These are phyloP conservation scores for Amauroascus niger DNA, from an alignment of 2,329 filamentous ascomycete species.

Conservation along the genomic window DNA sequence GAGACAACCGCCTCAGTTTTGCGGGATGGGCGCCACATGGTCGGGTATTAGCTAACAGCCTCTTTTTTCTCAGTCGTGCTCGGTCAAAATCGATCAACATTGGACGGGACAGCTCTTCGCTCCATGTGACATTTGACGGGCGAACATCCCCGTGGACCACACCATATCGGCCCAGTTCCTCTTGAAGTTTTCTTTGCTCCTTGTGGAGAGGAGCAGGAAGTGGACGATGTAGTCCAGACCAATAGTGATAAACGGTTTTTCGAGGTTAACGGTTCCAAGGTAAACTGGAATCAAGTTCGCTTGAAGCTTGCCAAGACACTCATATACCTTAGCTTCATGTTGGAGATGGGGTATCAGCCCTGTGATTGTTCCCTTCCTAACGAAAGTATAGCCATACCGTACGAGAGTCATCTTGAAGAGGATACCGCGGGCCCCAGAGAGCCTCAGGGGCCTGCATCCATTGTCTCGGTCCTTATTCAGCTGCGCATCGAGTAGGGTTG, in stretches of 20 bases:
- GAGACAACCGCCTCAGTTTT: not conserved
- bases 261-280: no score
- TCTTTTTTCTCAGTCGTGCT: not conserved
- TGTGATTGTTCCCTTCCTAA: not conserved
- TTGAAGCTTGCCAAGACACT: no score
- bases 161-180: constrained; percentile 1
- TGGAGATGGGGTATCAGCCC: not conserved
- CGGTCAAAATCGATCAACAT: constrained; percentile 8
- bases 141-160: constrained; percentile 5
- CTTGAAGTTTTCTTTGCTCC: not conserved
- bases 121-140: constrained; percentile 3
- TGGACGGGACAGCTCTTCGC: not conserved
- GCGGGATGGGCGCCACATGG: not conserved
- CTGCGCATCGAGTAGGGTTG: no score
- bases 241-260: not conserved
- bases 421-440: not conserved
- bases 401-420: no score
- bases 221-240: constrained; percentile 1
- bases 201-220: constrained; percentile 1
- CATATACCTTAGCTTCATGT: no score
- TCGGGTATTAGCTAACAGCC: not conserved
- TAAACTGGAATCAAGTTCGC: no score
- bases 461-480: no score
- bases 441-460: not conserved
- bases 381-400: no score